Evolutionary conservation across 2,329 filamentous ascomycete genomes (phyloP), one percentile per base, ranked within the genome.

Genomic region (Alternaria panax): DNA sequence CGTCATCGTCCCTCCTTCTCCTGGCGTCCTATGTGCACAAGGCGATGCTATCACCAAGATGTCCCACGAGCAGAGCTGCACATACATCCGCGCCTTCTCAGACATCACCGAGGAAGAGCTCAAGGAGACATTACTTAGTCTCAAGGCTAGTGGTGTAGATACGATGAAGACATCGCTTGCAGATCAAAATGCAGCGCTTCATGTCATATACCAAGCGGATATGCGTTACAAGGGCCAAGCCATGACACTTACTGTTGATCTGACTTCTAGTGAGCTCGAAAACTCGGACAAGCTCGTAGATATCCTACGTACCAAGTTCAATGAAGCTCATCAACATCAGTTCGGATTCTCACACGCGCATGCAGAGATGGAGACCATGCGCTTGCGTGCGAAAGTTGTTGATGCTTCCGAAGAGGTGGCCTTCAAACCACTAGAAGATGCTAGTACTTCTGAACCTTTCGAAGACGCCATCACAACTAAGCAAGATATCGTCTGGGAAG

Each of bases 1-100:
- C 5, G 81, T 85, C n/a, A 83, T 84, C n/a, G 74, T 85, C 2
- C 83, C 83, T 11, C 81, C 80, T 1, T 81, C 81, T 2, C 83
- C 83, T 5, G 83, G 82, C 22, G 81, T 82, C 9, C 71, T 84
- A 0, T 85, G 82, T 59, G 82, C 83, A 2, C 80, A 82, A 54
- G 83, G 82, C 0, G 83, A 85, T 71, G 81, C 79, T 3, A 82
- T 80, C 1, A 84, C 82, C 0, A 81, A 82, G 62, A 78, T 84
- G 64, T 80, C 80, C 40, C 81, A 83, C 48, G 80, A 82, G 41
- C 75, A 82, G 54, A 82, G 81, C 2, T 72, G 73, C 54, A 82
- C 82, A 0, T 84, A 80, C 51, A 83, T 84, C 60, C 77, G 79
- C 18, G 41, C 77, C 1, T 75, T 82, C 22, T 76, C 78, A 0